Base-by-base conservation (phyloP, 2,329 filamentous ascomycete species). In the Ophiostoma sp. region DNA sequence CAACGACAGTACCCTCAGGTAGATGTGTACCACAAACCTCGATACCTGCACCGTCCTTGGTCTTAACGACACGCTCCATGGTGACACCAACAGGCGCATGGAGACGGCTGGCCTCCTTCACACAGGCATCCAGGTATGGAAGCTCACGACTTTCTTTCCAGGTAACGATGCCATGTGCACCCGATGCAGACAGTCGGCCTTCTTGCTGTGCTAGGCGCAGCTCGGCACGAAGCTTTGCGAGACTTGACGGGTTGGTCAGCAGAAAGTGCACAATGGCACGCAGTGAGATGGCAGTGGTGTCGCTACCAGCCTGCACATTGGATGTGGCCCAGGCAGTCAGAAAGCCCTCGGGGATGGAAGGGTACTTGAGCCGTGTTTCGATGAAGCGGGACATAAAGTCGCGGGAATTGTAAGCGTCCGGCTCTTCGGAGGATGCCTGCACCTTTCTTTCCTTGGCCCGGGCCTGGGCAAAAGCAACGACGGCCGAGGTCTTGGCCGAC, bases 51-150 rank as follows among this genome's bases (percentile, higher is more conserved):
- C 67, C 66, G 35, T 57, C 0, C 74, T 64, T 0, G 84, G 84
- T 0, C 1, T 23, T 23, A 2, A 86, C 84, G 23, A 83, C 75
- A 1, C 85, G 82, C 74, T 86, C 83, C 20, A 87, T 78, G 4
- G 81, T 75, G 73, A 85, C 79, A 11, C 79, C 81, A 2, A 85
- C 78, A 1, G 78, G 79, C 0, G 85, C 83, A 72, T 85, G 82
- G 13, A 85, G 76, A 3, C 85, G 80, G 72, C 83, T 76, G 0
- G 81, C 79, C 75, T 88, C 86, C 27, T 81, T 82, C 27, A 87
- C 79, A 2, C 84, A 81, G 3, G 84, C 84, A 62, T 83, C 79
- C 11, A 87, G 80, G 74, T 85, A 83, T 23, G 76, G 78, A 13
- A 80, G 76, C 35, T 74, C 76, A 35, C 73, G 78, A 48, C 76